Evolutionary conservation across 495 filamentous ascomycete species (phyloP), one percentile per base, ranked within the genome.

Genomic region (Penicillium canariense): DNA sequence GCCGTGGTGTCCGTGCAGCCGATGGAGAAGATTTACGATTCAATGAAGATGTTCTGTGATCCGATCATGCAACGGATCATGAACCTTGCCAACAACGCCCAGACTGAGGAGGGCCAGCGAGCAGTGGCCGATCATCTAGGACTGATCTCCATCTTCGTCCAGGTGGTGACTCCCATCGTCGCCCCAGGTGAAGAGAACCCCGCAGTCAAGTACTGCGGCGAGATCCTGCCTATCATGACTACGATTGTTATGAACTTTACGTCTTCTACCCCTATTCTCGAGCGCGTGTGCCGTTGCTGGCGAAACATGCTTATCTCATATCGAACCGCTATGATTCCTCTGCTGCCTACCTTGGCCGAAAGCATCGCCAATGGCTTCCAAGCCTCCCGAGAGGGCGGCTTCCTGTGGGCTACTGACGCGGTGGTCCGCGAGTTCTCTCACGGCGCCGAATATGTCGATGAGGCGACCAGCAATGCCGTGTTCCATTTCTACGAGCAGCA

Each of bases 401-500:
- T 99, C 77, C 74, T 99, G 34, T 99, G 94, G 94, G 92, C 91
- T 22, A 96, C 93, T 3, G 90, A 90, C 57, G 88, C 94, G 10
- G 93, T 99, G 56, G 81, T 97, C 15, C 88, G 95, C 36, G 94
- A 99, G 63, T 99, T 96, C 67, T 90, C 90, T 0, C 87, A 91
- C 50, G 92, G 92, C 39, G 83, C 85, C 39, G 91, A 96, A 54
- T 80, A 85, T 46, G 89, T 96, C n/a, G 86, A 91, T 40, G 76
- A 84, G 20, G 70, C 78, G n/a, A 94, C 89, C n/a, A 88, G 87
- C n/a, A 80, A 87, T 42, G 84, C 89, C 48, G 92, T 97, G 44
- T 97, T 91, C 75, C 79, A 84, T 35, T 99, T 99, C 76, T 94
- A 96, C 66, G 90, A 97, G 67, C 88, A 89, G 55, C 94, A 99